A percentile compares a stretch with the other conserved stretches of the same genome.
These are phyloP conservation scores for Aspergillus sp. DNA, from an alignment of 2,329 filamentous ascomycete species.

Conservation along the genomic window DNA sequence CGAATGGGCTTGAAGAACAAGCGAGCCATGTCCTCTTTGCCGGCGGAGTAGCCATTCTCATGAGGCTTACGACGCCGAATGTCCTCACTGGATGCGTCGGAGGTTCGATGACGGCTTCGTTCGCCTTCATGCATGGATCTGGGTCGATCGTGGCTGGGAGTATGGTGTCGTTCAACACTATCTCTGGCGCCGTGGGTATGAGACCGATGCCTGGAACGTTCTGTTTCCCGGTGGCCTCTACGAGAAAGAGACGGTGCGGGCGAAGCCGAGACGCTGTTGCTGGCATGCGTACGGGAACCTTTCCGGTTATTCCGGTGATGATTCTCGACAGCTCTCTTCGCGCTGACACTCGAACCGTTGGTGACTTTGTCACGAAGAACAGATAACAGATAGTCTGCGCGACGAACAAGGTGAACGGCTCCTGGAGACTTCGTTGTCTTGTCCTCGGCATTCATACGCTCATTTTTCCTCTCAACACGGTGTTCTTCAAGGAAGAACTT, in stretches of 20 bases:
- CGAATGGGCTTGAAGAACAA: slow-evolving; percentile 51
- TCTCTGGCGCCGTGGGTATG: slow-evolving; percentile 46
- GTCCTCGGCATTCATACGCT: slow-evolving; percentile 68
- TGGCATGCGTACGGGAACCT: slow-evolving; percentile 36
- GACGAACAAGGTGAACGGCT: slow-evolving; percentile 93
- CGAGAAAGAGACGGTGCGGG: slow-evolving; percentile 47
- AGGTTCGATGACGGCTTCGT: slow-evolving; percentile 35
- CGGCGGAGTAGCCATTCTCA: slow-evolving; percentile 38
- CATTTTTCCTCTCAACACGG: slow-evolving; percentile 95
- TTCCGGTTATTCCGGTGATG: slow-evolving; percentile 96
- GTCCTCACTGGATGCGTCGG: slow-evolving; percentile 39
- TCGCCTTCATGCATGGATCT: slow-evolving; percentile 37
- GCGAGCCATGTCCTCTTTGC: slow-evolving; percentile 44
- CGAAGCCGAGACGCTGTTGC: slow-evolving; percentile 47
- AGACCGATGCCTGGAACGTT: slow-evolving; percentile 45
- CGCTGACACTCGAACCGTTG: slow-evolving; percentile 62
- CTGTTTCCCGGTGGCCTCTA: slow-evolving; percentile 45
- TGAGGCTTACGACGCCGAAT: slow-evolving; percentile 39
- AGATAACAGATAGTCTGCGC: slow-evolving; percentile 93
- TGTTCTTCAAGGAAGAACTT: slow-evolving; percentile 98
- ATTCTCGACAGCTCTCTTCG: slow-evolving; percentile 81
- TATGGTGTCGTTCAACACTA: slow-evolving; percentile 46
- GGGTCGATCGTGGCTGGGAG: slow-evolving; percentile 45
- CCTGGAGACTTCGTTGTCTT: slow-evolving; percentile 75
- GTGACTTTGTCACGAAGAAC: slow-evolving; percentile 85